Evolutionary conservation across 2,329 filamentous ascomycete species (phyloP).

Genomic region (Apiospora arundinis): DNA sequence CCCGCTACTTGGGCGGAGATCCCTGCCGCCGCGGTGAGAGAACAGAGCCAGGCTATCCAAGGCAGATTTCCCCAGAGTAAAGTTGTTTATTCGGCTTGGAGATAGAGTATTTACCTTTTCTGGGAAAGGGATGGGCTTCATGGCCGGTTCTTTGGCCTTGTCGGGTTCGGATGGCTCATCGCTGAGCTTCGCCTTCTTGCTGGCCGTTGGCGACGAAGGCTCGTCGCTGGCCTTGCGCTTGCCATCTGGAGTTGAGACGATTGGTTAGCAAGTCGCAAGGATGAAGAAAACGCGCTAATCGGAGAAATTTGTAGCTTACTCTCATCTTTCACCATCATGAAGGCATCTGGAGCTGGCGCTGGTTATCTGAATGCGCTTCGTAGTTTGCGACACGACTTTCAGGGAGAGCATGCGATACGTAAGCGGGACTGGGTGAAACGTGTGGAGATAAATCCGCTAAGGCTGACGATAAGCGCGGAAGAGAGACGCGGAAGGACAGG

Average conservation of each 20-base stretch:
- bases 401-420: conserved; percentile 20
- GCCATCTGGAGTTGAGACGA: conserved; percentile 45
- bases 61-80: too few relatives aligned
- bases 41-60: not conserved
- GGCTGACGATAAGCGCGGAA: conserved; percentile 17
- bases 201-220: conserved; percentile 63
- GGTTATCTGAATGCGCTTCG: conserved; percentile 12
- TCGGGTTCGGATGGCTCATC: conserved; percentile 40
- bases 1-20: not conserved
- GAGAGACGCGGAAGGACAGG: not conserved
- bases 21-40: not conserved
- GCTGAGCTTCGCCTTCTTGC: conserved; percentile 69
- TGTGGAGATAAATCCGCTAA: conserved; percentile 19
- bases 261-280: conserved; percentile 25
- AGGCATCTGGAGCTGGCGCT: conserved; percentile 13
- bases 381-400: conserved; percentile 17
- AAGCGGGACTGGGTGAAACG: conserved; percentile 19
- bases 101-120: conserved; percentile 69
- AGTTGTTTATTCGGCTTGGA: not conserved
- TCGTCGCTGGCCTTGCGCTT: conserved; percentile 80
- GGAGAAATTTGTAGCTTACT: conserved; percentile 36
- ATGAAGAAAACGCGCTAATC: not conserved
- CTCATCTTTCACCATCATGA: conserved; percentile 48
- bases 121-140: conserved; percentile 80
- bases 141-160: conserved; percentile 55